phyloP scores from a whole-genome alignment of 1,139 yeast genomes.

The Saccharomycopsis phalli region DNA sequence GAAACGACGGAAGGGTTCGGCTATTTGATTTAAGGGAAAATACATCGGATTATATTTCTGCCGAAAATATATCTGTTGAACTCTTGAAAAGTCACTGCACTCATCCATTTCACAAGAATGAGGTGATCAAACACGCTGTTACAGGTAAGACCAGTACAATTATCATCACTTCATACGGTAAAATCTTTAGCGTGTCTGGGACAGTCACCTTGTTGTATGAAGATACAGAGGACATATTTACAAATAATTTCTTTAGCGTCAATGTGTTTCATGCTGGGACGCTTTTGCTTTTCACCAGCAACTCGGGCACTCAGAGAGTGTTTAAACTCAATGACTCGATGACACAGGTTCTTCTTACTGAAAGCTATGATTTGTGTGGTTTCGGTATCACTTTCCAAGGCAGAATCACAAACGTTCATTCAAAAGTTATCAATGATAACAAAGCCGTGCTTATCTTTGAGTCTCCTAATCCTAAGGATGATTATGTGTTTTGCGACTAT shows the following conservation, averaged over 20 bases:
- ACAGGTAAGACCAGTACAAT: too few relatives aligned
- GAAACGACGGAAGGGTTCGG: conserved; percentile 80
- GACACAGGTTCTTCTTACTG: background rate
- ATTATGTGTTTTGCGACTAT: conserved; percentile 40
- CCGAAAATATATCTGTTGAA: conserved; percentile 27
- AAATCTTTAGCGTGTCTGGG: conserved; percentile 31
- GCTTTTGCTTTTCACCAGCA: conserved; percentile 1
- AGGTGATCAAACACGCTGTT: conserved; percentile 56
- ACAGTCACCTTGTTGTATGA: conserved; percentile 29
- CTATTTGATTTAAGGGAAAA: conserved; percentile 41
- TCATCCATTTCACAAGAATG: conserved; percentile 31
- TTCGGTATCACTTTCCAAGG: conserved; percentile 21
- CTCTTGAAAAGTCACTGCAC: too few relatives aligned
- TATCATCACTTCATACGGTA: conserved; percentile 53
- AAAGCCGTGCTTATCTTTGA: conserved; percentile 40
- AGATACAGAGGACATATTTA: conserved; percentile 3
- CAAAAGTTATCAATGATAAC: conserved; percentile 23
- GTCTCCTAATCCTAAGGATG: conserved; percentile 59
- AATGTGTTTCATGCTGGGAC: conserved; percentile 2
- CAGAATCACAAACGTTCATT: conserved; percentile 48
- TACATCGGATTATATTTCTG: conserved; percentile 24
- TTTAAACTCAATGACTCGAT: background rate
- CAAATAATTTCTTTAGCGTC: conserved; percentile 8
- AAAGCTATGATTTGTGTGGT: background rate
- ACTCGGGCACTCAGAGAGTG: conserved; percentile 4